phyloP scores from a whole-genome alignment of 352 stramenopile species.

The Thalassiosira livingstoniorum region DNA sequence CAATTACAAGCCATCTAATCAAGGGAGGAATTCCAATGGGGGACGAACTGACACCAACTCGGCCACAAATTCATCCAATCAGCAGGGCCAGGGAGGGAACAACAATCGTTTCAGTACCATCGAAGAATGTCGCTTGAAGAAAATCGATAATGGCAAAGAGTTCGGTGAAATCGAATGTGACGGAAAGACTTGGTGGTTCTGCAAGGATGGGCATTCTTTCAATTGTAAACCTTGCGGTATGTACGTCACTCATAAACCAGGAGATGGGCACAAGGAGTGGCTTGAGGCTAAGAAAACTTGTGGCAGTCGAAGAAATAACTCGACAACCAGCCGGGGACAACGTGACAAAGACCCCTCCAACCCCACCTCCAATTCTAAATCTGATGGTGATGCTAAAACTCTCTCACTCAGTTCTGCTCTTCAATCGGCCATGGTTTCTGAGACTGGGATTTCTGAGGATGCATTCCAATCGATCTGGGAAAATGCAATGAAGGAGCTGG shows the following conservation, averaged over 20 bases:
- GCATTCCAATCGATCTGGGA: slow-evolving; percentile 27
- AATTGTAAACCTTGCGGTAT: slow-evolving; percentile 6
- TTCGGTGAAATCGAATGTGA: background rate
- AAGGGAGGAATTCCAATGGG: no score
- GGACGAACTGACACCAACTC: no score
- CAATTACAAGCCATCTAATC: no score
- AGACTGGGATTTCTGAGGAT: slow-evolving; percentile 19
- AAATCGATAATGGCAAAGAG: background rate
- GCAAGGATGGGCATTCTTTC: slow-evolving; percentile 10
- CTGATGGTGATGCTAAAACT: slow-evolving; percentile 7
- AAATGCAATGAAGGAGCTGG: background rate
- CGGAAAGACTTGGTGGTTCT: slow-evolving; percentile 18
- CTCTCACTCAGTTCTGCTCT: background rate
- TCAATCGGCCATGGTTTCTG: background rate
- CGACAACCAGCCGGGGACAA: background rate
- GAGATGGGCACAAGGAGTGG: slow-evolving; percentile 18
- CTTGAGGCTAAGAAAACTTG: background rate
- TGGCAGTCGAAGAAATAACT: background rate
- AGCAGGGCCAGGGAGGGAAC: no score
- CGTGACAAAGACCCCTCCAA: background rate
- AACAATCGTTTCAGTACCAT: background rate
- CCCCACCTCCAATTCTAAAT: background rate
- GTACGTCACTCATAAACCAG: slow-evolving; percentile 26
- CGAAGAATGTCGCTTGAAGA: slow-evolving; percentile 6
- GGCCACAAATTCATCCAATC: no score